These are phyloP conservation scores for Tuber magnatum DNA, from an alignment of 495 filamentous ascomycete species.

Conservation along the genomic window DNA sequence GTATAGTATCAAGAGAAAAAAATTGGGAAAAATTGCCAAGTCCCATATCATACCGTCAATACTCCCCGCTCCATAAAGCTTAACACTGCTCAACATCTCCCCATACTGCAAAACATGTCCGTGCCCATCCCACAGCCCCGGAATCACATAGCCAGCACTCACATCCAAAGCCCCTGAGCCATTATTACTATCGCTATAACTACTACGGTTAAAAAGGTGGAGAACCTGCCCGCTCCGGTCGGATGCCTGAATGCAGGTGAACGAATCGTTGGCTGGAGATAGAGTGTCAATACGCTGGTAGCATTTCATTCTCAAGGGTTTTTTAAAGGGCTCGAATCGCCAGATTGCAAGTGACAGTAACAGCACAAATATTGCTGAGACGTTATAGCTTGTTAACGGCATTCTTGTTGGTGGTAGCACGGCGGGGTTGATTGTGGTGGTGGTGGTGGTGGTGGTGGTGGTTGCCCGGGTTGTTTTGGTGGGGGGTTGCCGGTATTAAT, in stretches of 20 bases:
- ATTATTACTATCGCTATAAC: background rate
- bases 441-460: background rate
- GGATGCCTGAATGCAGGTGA: background rate
- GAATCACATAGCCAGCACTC: slow-evolving; percentile 41
- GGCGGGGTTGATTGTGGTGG: background rate
- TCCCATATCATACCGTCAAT: slow-evolving; percentile 36
- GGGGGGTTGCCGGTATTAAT: background rate
- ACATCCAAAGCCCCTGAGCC: background rate
- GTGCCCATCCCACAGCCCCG: slow-evolving; percentile 60
- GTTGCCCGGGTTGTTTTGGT: background rate
- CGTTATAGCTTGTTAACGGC: background rate
- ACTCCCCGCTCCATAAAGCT: slow-evolving; percentile 51
- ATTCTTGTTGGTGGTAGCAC: background rate
- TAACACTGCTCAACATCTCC: slow-evolving; percentile 56
- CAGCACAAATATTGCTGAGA: background rate
- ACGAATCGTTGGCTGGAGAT: background rate
- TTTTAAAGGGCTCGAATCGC: background rate
- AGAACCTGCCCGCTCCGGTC: background rate
- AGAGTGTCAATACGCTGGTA: background rate
- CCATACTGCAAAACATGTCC: slow-evolving; percentile 58
- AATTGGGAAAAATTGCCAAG: background rate
- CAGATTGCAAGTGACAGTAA: background rate
- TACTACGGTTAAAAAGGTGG: background rate
- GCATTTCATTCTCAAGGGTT: background rate
- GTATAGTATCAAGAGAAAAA: background rate